A percentile compares a stretch with the other conserved stretches of the same genome.
Evolutionary conservation across 805 yeast genomes (phyloP).

Genomic region (Kazachstania psychrophila): DNA sequence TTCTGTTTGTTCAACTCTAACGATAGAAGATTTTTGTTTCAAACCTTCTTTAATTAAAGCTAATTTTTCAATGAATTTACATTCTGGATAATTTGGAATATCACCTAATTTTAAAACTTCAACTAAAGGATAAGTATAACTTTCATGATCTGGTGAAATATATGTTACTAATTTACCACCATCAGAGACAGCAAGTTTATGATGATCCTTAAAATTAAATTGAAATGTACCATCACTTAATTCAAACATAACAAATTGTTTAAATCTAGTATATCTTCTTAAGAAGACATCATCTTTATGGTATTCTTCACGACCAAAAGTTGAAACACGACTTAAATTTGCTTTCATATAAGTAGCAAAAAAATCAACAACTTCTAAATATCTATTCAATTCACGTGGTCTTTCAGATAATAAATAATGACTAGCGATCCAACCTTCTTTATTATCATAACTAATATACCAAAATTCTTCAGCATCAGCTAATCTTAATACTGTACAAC

Average conservation of each 20-base stretch:
- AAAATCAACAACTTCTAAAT: conserved; percentile 77
- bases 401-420: conserved; percentile 36
- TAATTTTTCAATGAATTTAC: conserved; percentile 38
- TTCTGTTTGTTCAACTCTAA: conserved; percentile 18
- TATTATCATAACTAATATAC: conserved; percentile 44
- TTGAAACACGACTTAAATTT: conserved; percentile 70
- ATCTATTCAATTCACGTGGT: conserved; percentile 49
- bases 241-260: conserved; percentile 82
- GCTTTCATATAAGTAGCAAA: conserved; percentile 89
- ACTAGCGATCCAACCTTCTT: conserved; percentile 46
- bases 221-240: conserved; percentile 88
- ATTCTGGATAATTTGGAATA: conserved; percentile 39
- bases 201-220: conserved; percentile 92
- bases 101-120: conserved; percentile 40
- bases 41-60: conserved; percentile 60
- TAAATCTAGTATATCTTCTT: conserved; percentile 72
- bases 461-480: conserved; percentile 55
- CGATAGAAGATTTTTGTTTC: conserved; percentile 29
- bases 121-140: conserved; percentile 53
- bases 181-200: conserved; percentile 72
- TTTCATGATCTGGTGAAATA: conserved; percentile 66
- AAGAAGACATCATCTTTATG: conserved; percentile 63
- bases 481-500: conserved; percentile 68
- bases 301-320: conserved; percentile 40
- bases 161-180: conserved; percentile 71